Evolutionary conservation across 768 basidiomycete genomes (phyloP).

Genomic region (Neoboletus subvelutipes): DNA sequence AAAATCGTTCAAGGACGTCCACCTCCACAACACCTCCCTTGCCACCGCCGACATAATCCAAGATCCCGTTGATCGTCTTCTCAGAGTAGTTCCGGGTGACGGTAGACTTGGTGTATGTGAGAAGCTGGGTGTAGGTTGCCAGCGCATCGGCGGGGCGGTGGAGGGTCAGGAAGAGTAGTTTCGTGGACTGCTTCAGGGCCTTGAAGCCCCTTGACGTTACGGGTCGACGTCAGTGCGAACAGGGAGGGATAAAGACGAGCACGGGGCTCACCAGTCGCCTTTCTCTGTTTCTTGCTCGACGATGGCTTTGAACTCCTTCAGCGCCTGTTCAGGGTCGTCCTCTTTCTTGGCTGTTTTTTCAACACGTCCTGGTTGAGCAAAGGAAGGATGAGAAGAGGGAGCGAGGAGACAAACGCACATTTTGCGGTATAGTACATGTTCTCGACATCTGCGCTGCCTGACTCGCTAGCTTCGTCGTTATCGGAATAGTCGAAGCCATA

Average conservation of each 20-base stretch:
- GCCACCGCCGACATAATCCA: constrained; percentile 95
- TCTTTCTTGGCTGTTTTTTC: constrained; percentile 76
- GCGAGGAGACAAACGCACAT: constrained; percentile 49
- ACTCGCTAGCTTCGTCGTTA: constrained; percentile 77
- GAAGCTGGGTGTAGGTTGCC: constrained; percentile 77
- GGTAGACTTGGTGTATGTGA: constrained; percentile 93
- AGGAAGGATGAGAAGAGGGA: not conserved
- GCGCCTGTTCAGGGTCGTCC: constrained; percentile 87
- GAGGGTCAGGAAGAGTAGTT: constrained; percentile 80
- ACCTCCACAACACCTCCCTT: constrained; percentile 79
- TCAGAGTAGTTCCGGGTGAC: constrained; percentile 96
- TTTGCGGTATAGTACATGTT: constrained; percentile 99
- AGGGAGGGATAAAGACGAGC: not conserved
- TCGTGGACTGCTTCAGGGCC: constrained; percentile 95
- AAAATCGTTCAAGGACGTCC: constrained; percentile 90
- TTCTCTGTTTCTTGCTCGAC: constrained; percentile 90
- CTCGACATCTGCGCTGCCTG: constrained; percentile 85
- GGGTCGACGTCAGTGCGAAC: not conserved
- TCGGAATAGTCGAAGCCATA: constrained; percentile 98
- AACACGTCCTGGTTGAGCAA: not conserved
- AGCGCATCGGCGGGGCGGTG: constrained; percentile 83
- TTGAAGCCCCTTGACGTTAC: constrained; percentile 88
- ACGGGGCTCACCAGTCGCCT: constrained; percentile 77
- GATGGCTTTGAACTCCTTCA: constrained; percentile 87
- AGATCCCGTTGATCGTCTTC: constrained; percentile 96